Evolutionary conservation across 345 rosid genomes (phyloP).

Genomic region (Citrus glauca): DNA sequence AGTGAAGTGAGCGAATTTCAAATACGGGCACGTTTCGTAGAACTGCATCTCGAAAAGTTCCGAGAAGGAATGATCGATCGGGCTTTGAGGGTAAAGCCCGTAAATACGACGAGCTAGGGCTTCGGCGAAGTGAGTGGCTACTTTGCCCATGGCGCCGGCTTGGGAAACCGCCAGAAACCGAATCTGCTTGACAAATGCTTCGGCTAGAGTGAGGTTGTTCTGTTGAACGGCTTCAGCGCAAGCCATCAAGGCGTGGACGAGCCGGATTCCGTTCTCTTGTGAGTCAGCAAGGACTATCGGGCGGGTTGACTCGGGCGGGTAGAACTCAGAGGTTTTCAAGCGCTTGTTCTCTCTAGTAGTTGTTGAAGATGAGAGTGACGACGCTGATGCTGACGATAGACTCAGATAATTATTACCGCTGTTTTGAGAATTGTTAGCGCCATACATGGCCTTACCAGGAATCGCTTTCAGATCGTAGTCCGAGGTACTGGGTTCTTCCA

Average conservation of each 20-base stretch:
- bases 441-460: conserved; percentile 65
- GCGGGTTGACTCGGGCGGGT: conserved; percentile 38
- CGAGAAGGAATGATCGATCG: conserved; percentile 43
- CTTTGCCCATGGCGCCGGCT: conserved; percentile 74
- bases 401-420: background rate
- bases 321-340: conserved; percentile 26
- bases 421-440: background rate
- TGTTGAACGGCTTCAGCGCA: conserved; percentile 79
- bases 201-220: conserved; percentile 43
- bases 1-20: conserved; percentile 80
- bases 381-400: background rate
- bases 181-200: conserved; percentile 66
- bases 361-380: background rate
- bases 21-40: conserved; percentile 83
- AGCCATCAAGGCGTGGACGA: conserved; percentile 76
- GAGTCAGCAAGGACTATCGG: conserved; percentile 65
- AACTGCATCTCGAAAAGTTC: conserved; percentile 79
- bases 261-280: conserved; percentile 70
- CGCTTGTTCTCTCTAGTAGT: conserved; percentile 25
- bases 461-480: conserved; percentile 72
- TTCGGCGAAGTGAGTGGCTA: conserved; percentile 79
- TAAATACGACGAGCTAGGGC: conserved; percentile 75
- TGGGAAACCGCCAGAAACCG: conserved; percentile 56
- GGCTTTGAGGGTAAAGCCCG: conserved; percentile 34
- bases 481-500: conserved; percentile 34